Evolutionary conservation across 306 rosid species (phyloP).

Genomic region (Begonia fuchsioides): DNA sequence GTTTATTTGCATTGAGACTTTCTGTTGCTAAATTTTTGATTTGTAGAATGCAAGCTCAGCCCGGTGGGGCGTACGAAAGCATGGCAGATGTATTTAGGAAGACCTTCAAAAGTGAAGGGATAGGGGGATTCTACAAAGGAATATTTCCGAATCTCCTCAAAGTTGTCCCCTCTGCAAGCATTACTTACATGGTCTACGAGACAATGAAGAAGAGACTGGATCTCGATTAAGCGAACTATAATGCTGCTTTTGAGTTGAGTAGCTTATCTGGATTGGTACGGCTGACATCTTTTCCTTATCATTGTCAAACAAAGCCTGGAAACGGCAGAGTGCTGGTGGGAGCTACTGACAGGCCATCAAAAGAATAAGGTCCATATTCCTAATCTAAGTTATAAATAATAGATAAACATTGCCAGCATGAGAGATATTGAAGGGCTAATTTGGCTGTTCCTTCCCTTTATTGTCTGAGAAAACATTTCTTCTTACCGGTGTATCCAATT

Average conservation of each 20-base stretch:
- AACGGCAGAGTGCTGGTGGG: conserved; percentile 17
- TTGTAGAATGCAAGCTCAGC: conserved; percentile 89
- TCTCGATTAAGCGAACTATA: conserved; percentile 36
- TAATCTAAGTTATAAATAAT: conserved; percentile 14
- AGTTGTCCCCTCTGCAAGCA: conserved; percentile 92
- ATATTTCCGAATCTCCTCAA: conserved; percentile 81
- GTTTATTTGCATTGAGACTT: conserved; percentile 9
- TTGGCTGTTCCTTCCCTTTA: too few species aligned
- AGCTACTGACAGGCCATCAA: conserved; percentile 8
- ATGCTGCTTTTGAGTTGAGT: conserved; percentile 6
- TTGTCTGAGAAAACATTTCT: too few species aligned
- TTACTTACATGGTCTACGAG: conserved; percentile 86
- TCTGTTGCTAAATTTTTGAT: conserved; percentile 6
- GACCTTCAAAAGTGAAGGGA: conserved; percentile 63
- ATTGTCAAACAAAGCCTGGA: conserved; percentile 12
- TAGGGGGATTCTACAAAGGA: conserved; percentile 86
- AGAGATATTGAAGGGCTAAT: too few species aligned
- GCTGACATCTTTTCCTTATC: conserved; percentile 19
- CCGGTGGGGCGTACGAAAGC: conserved; percentile 35
- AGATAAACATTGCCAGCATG: too few species aligned
- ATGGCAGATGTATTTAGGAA: conserved; percentile 81
- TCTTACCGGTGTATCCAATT: too few species aligned
- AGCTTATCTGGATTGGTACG: conserved; percentile 17
- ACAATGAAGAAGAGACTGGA: conserved; percentile 68
- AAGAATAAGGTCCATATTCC: conserved; percentile 24